Base-by-base conservation (phyloP, 805 yeast species). In the Saccharomycopsis malanga region DNA sequence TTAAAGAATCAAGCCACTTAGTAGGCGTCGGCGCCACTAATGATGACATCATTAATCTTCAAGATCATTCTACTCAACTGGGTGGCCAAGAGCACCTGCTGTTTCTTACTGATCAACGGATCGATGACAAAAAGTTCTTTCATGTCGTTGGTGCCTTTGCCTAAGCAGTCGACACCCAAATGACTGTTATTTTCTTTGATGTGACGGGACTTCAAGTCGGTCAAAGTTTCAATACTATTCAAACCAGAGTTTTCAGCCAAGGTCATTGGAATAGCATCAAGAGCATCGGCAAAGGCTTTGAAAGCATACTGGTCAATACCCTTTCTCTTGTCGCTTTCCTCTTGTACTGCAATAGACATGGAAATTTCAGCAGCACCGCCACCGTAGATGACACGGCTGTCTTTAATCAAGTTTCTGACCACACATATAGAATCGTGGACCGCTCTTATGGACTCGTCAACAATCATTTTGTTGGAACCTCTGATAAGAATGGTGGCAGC, bases 321-420 rank as follows among this genome's bases (percentile, higher is more conserved):
- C 58, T 81, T 81, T 66, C 86, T 95, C 61, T 77, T 80, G 64
- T 91, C 96, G 42, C 98, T 97, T 55, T 84, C 95, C 42, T 83
- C 86, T 48, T 87, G 73, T 14, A 93, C 95, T 15, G 93, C 94
- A 57, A 93, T 69, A 12, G 98, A 88, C 71, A 95, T 84, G 2
- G 96, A 76, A 45, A 93, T 81, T 69, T 93, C 99, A 32, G 98
- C 94, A 20, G 98, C 95, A 56, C 99, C 99, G 58, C 99, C 99
- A 54, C 99, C 99, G 61, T 93, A 93, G n/a, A 94, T 97, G 39
- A 93, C 87, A 65, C 96, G 77, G 63, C 80, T 83, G 65, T 94
- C 98, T 59, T 82, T 79, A 44, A 94, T 83, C 62, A 93, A 76
- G 68, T 93, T 94, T 70, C 98, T 84, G 24, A 93, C 98, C 39